phyloP scores from a whole-genome alignment of 108 stramenopile species.

The Aurantiochytrium sp. region DNA sequence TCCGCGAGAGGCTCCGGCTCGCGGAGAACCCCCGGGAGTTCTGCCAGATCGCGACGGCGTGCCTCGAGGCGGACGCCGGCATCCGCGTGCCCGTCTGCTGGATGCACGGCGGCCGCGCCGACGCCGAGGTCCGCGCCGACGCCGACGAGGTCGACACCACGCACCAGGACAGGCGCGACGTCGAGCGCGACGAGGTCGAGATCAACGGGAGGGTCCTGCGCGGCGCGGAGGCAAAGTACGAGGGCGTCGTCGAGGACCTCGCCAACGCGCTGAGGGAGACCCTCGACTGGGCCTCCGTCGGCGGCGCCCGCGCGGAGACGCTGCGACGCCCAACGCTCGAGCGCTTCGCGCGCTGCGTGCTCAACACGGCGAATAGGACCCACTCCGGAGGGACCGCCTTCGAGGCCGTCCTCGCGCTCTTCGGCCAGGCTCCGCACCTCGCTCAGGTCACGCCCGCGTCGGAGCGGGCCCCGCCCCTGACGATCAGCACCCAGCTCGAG shows the following conservation, averaged over 20 bases:
- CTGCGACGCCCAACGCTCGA: neutral
- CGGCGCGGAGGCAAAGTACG: neutral
- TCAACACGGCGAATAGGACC: neutral
- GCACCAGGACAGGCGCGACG: neutral
- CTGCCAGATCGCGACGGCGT: no score
- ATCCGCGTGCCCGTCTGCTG: neutral
- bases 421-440: neutral
- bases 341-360: neutral
- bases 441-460: neutral
- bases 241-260: neutral
- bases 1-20: no score
- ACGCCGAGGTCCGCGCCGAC: neutral
- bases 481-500: neutral
- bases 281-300: neutral
- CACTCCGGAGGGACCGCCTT: constrained; percentile 16
- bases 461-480: neutral
- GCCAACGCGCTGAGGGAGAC: neutral
- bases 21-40: no score
- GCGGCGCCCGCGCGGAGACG: neutral
- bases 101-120: neutral
- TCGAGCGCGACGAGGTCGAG: neutral
- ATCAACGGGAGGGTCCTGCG: neutral
- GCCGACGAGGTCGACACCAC: neutral
- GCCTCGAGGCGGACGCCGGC: no score
- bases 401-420: neutral